These are phyloP conservation scores for Leccinum griseonigrum DNA, from an alignment of 1,284 basidiomycete species.

Conservation along the genomic window DNA sequence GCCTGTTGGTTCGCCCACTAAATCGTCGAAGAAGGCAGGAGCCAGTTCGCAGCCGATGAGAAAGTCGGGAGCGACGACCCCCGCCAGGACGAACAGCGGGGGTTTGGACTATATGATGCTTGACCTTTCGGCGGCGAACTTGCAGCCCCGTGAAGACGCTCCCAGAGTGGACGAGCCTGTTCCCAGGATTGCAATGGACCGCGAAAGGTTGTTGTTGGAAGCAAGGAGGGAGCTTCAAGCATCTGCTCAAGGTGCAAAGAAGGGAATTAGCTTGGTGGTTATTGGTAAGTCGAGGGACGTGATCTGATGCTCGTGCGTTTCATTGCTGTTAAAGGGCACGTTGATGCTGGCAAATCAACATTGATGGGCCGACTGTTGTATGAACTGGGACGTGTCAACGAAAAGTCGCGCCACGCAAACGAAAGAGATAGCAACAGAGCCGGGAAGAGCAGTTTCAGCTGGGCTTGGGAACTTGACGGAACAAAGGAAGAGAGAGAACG, in stretches of 20 bases:
- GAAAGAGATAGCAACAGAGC: slow-evolving; percentile 89
- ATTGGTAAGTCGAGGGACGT: slow-evolving; percentile 65
- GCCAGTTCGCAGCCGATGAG: slow-evolving; percentile 39
- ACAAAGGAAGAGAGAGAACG: slow-evolving; percentile 90
- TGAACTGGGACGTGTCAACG: slow-evolving; percentile 85
- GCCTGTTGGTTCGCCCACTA: slow-evolving; percentile 33
- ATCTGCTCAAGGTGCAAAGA: slow-evolving; percentile 57
- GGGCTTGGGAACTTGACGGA: slow-evolving; percentile 97
- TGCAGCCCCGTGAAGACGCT: slow-evolving; percentile 49
- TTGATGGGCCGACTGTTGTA: slow-evolving; percentile 94
- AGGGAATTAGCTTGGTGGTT: slow-evolving; percentile 84
- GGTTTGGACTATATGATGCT: slow-evolving; percentile 52
- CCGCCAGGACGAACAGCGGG: slow-evolving; percentile 22
- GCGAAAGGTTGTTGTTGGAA: slow-evolving; percentile 86
- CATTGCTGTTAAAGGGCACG: slow-evolving; percentile 63
- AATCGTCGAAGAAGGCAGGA: slow-evolving; percentile 36
- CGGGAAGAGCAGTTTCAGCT: slow-evolving; percentile 94
- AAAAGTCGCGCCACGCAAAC: slow-evolving; percentile 82
- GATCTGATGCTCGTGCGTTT: slow-evolving; percentile 6
- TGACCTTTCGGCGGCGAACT: slow-evolving; percentile 76
- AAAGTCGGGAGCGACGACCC: slow-evolving; percentile 25
- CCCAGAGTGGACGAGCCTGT: slow-evolving; percentile 49
- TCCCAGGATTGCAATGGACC: slow-evolving; percentile 69
- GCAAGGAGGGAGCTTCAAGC: slow-evolving; percentile 57
- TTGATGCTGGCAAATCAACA: slow-evolving; percentile 98